Percentiles rank a stretch among this genome's conserved stretches.
These are phyloP conservation scores for Brassica juncea DNA, from an alignment of 345 rosid species.

Conservation along the genomic window DNA sequence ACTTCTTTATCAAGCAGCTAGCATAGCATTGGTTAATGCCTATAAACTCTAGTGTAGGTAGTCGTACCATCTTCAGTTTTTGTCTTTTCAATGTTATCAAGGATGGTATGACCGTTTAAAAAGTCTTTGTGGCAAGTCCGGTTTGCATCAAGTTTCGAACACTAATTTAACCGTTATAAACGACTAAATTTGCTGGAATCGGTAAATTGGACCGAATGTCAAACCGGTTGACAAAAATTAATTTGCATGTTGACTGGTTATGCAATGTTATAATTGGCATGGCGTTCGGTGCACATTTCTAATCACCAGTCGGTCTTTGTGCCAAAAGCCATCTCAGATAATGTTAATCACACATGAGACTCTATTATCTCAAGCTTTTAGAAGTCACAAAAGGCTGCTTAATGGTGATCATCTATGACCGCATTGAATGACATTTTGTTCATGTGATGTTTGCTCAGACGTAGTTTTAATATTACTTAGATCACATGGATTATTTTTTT, in stretches of 20 bases:
- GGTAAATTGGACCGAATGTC: not conserved
- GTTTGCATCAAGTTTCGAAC: not conserved
- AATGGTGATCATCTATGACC: too few species aligned
- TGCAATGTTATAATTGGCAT: not conserved
- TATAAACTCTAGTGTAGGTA: not conserved
- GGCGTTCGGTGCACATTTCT: too few species aligned
- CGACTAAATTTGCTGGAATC: not conserved
- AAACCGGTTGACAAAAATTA: not conserved
- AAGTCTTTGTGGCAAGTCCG: not conserved
- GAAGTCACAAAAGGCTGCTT: too few species aligned
- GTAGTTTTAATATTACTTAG: too few species aligned
- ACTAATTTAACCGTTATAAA: not conserved
- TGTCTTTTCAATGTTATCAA: not conserved
- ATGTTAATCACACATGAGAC: too few species aligned
- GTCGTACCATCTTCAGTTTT: not conserved
- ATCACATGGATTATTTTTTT: too few species aligned
- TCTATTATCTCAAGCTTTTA: too few species aligned
- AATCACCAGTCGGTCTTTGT: too few species aligned
- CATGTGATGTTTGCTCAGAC: too few species aligned
- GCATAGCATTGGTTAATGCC: not conserved
- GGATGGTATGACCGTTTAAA: not conserved
- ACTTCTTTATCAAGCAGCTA: slow-evolving; percentile 22
- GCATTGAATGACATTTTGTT: too few species aligned
- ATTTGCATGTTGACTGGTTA: not conserved
- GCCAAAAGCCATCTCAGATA: too few species aligned